Conservation (phyloP, 208 protist genomes). For the Perkinsela sp. region DNA sequence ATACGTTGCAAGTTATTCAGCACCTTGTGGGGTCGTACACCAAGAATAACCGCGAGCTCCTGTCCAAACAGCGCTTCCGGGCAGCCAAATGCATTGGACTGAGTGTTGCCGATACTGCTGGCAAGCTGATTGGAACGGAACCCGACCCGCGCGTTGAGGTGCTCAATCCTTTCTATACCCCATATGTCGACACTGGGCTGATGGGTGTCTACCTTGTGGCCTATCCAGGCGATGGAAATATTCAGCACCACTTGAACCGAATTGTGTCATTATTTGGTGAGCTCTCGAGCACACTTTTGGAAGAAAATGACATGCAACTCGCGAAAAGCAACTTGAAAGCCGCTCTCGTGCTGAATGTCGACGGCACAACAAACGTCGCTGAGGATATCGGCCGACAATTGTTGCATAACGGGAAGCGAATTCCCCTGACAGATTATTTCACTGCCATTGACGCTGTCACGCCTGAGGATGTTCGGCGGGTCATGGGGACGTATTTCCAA, state of each 20-base stretch:
- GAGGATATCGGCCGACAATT: constrained; percentile 89
- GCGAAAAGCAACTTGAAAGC: constrained; percentile 76
- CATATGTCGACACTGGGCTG: constrained; percentile 56
- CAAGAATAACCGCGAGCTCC: constrained; percentile 32
- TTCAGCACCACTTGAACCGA: constrained; percentile 22
- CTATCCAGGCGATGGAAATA: constrained; percentile 11
- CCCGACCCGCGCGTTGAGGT: constrained; percentile 26
- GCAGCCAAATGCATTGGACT: not conserved
- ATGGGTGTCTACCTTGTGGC: constrained; percentile 57
- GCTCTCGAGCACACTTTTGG: constrained; percentile 15
- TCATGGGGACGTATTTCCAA: constrained; percentile 28
- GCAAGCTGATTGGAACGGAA: constrained; percentile 13
- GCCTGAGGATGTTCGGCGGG: constrained; percentile 30
- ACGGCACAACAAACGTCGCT: constrained; percentile 69
- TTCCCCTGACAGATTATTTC: constrained; percentile 67
- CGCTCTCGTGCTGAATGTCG: constrained; percentile 64
- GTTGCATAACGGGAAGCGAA: constrained; percentile 51
- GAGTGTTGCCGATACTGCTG: constrained; percentile 11
- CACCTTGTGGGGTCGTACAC: constrained; percentile 71
- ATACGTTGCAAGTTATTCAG: constrained; percentile 68
- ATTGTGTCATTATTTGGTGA: constrained; percentile 27
- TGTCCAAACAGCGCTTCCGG: constrained; percentile 17
- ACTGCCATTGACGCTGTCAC: constrained; percentile 66
- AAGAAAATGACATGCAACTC: constrained; percentile 47
- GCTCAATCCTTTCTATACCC: constrained; percentile 58